Evolutionary conservation across 176 grass and related monocot species (phyloP).

Genomic region (Canna indica): DNA sequence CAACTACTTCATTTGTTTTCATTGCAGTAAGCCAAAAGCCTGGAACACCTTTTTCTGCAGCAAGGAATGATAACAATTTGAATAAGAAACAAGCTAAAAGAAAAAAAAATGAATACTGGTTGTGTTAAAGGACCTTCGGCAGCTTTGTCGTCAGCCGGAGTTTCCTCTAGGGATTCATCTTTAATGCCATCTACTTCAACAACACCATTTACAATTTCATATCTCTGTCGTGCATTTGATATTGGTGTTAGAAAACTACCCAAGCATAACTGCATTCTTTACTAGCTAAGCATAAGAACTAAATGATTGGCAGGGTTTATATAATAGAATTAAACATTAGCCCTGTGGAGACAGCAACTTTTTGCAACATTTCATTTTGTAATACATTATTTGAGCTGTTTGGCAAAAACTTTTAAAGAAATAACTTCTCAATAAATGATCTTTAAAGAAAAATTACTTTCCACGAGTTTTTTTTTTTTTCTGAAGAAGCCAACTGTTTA

Average conservation of each 20-base stretch:
- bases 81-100: not conserved
- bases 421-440: too few relatives aligned
- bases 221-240: not conserved
- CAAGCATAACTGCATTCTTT: not conserved
- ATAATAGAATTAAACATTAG: not conserved
- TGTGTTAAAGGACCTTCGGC: not conserved
- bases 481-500: too few relatives aligned
- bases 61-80: not conserved
- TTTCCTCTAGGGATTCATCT: constrained; percentile 5
- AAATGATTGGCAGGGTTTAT: not conserved
- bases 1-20: constrained; percentile 20
- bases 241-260: not conserved
- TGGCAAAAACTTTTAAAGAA: too few relatives aligned
- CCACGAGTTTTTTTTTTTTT: too few relatives aligned
- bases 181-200: constrained; percentile 12
- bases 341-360: not conserved
- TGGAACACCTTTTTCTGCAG: constrained; percentile 19
- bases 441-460: too few relatives aligned
- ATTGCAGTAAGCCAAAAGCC: constrained; percentile 19
- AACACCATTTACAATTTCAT: constrained; percentile 15
- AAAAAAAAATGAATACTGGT: not conserved
- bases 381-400: too few relatives aligned
- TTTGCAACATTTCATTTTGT: not conserved
- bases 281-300: not conserved
- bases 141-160: not conserved